A percentile compares a stretch with the other conserved stretches of the same genome.
Conservation (phyloP, 1,139 yeast species). For the Nadsonia starkeyi-henricii region DNA sequence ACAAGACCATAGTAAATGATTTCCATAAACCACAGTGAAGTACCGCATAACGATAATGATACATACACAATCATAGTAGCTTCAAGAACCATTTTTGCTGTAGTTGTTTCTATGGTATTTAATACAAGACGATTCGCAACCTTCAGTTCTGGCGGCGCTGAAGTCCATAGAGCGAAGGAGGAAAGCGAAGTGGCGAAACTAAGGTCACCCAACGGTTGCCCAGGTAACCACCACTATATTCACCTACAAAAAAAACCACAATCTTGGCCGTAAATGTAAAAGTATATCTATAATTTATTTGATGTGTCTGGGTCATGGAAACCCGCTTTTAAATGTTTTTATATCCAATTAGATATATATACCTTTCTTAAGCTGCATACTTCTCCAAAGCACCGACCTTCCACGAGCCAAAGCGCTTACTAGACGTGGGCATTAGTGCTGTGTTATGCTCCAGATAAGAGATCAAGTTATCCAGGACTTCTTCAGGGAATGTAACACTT, state of each 20-base stretch:
- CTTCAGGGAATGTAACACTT: constrained; percentile 21
- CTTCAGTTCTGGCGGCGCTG: background rate
- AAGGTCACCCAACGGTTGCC: background rate
- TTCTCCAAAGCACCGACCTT: constrained; percentile 19
- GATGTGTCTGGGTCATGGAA: too few species aligned
- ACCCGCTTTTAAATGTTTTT: too few species aligned
- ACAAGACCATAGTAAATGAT: background rate
- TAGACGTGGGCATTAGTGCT: constrained; percentile 23
- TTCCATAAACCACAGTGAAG: too few species aligned
- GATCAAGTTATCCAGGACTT: constrained; percentile 21
- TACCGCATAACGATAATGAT: background rate
- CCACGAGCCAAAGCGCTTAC: constrained; percentile 23
- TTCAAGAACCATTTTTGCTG: constrained; percentile 62
- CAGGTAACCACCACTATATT: background rate
- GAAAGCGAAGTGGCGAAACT: background rate
- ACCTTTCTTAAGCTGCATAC: background rate
- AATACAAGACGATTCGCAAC: constrained; percentile 5
- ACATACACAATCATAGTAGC: constrained; percentile 77
- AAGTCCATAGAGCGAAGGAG: background rate
- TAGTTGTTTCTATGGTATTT: background rate
- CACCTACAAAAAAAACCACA: too few species aligned
- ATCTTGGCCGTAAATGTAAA: too few species aligned
- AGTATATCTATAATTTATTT: too few species aligned
- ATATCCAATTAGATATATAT: too few species aligned
- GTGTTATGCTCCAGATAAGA: constrained; percentile 21